Evolutionary conservation across 306 rosid genomes (phyloP).

Genomic region (Pueraria montana): DNA sequence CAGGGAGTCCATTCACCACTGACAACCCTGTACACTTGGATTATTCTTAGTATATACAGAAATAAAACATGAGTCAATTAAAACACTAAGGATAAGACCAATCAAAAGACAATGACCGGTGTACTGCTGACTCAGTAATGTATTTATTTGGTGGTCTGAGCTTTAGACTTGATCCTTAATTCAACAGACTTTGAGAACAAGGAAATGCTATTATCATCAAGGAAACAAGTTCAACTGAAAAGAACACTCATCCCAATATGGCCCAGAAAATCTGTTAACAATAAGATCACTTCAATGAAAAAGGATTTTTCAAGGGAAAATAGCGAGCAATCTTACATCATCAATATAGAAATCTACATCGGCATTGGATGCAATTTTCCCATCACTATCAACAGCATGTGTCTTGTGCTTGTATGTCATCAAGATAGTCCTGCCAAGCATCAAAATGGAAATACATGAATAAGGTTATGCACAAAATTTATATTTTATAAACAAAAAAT

Average conservation of each 20-base stretch:
- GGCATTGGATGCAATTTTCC: slow-evolving; percentile 85
- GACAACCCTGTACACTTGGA: slow-evolving; percentile 16
- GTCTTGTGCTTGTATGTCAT: slow-evolving; percentile 95
- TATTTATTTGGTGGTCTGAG: not conserved
- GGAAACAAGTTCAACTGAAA: slow-evolving; percentile 11
- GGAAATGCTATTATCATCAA: not conserved
- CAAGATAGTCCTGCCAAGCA: slow-evolving; percentile 83
- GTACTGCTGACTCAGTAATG: not conserved
- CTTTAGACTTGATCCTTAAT: slow-evolving; percentile 2
- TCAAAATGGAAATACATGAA: slow-evolving; percentile 30
- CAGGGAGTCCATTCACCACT: slow-evolving; percentile 26
- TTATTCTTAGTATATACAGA: not conserved
- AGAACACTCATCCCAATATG: not conserved
- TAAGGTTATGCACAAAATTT: slow-evolving; percentile 9
- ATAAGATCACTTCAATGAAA: slow-evolving; percentile 3
- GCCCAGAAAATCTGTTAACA: not conserved
- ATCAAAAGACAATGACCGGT: not conserved
- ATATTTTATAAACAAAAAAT: slow-evolving; percentile 16
- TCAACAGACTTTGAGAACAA: slow-evolving; percentile 13
- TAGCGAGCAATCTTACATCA: slow-evolving; percentile 65
- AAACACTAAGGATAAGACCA: not conserved
- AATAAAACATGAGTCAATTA: not conserved
- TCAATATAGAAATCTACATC: slow-evolving; percentile 90
- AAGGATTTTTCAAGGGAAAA: slow-evolving; percentile 18
- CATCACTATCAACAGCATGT: slow-evolving; percentile 84